A percentile compares a stretch with the other conserved stretches of the same genome.
These are phyloP conservation scores for Aspergillus piperis DNA, from an alignment of 2,329 filamentous ascomycete species.

Conservation along the genomic window DNA sequence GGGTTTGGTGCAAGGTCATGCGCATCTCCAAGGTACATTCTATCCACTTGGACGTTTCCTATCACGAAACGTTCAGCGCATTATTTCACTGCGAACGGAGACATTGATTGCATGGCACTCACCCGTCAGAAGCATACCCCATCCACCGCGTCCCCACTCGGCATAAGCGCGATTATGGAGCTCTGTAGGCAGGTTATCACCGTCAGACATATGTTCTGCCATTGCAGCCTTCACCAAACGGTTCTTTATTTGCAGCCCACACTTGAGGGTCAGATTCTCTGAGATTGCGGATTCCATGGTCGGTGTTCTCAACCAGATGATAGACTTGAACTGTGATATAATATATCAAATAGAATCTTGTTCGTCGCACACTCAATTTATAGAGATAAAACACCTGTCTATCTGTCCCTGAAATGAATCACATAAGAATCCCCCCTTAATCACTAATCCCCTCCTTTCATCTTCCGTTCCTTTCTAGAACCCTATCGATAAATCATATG, in stretches of 20 bases:
- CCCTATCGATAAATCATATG: too few species aligned
- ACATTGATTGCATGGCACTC: not conserved
- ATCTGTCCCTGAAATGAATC: too few species aligned
- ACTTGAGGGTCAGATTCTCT: not conserved
- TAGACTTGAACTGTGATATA: too few species aligned
- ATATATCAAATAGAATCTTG: accelerated
- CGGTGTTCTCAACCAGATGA: not conserved
- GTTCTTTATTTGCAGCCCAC: not conserved
- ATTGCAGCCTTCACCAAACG: conserved; percentile 9
- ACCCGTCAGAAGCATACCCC: conserved; percentile 12
- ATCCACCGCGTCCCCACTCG: conserved; percentile 8
- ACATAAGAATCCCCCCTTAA: too few species aligned
- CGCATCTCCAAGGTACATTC: conserved; percentile 3
- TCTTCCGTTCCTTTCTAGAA: too few species aligned
- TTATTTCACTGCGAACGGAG: not conserved
- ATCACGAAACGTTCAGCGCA: not conserved
- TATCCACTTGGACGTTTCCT: conserved; percentile 13
- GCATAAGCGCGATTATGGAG: conserved; percentile 5
- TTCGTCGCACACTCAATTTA: too few species aligned
- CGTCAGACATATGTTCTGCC: conserved; percentile 10
- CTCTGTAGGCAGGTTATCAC: not conserved
- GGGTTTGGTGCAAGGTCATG: not conserved
- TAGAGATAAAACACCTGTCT: too few species aligned
- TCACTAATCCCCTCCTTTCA: too few species aligned
- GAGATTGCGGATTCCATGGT: not conserved